Base-by-base conservation (phyloP, 2,329 filamentous ascomycete species). In the Penicillium oxalicum region DNA sequence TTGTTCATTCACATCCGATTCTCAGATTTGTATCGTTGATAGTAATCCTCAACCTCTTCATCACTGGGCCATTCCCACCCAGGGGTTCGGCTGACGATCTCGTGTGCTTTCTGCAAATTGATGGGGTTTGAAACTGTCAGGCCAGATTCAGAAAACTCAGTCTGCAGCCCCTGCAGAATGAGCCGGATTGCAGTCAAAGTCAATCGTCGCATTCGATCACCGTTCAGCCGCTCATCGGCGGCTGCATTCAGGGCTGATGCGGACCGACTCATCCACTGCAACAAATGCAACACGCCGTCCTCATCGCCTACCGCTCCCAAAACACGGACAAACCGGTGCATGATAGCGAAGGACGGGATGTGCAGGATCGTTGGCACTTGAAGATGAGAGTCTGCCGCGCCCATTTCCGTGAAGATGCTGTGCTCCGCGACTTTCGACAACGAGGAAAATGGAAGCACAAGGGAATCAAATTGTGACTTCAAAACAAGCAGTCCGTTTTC, bases 21-120 rank as follows among this genome's bases (percentile, higher is more conserved):
- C 35, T 13, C 33, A 27, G 8, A 34, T n/a, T 27, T 26, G 11
- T 13, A 29, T 52, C 55, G 55, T 28, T 47, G 42, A 34, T 60
- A 44, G 57, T 74, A 74, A 25, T 64, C 58, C 45, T 58, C 49
- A 40, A 73, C 63, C 48, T 74, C 72, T 26, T 64, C 61, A 49
- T 71, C 65, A 42, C 60, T 67, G 9, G 72, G 71, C 72, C 72
- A 74, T 13, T 62, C 65, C 70, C 67, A 71, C 13, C 58, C 47
- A 13, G 56, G 54, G 13, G 66, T 66, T 41, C 55, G 50, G 35
- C 63, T 61, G 53, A 74, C 57, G 37, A 72, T 64, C 40, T 66
- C 60, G 56, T 65, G 63, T 48, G 68, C 68, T 50, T 70, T 63
- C 48, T 66, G 56, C 42, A 68, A 42, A 27, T 59, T 52, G 12